Evolutionary conservation across 108 stramenopile species (phyloP), one percentile per base, ranked within the genome.

Genomic region (Chaetoceros tenuissimus): DNA sequence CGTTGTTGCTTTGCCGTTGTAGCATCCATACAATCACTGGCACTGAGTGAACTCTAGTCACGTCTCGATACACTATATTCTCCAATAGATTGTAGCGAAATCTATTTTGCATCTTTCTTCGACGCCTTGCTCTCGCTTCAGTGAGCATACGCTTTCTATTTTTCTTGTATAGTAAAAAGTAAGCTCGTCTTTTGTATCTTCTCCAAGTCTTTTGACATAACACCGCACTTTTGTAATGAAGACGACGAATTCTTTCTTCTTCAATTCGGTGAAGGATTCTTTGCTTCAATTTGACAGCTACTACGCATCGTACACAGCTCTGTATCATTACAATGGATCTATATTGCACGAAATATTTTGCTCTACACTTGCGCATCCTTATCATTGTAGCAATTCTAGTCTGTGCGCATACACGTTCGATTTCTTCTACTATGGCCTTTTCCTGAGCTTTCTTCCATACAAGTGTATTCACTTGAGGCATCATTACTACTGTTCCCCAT

Each of bases 401-500:
- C 26, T 69, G 66, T 28, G 73, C 77, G 49, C 69, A 78, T n/a
- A 67, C 69, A 19, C 73, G 53, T 56, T 21, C 44, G 20, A 55
- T 65, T 55, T 78, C 73, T n/a, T 31, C 29, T 23, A 58, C 17
- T 13, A 78, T 71, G n/a, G 77, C 77, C 69, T 74, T 71, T 28
- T 27, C 55, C 40, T 78, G 73, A 3, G 77, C 73, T 51, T 74
- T 72, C 30, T 47, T 66, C 77, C 77, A 78, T 56, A 74, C 63
- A 60, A 69, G 70, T 28, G 13, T 30, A 60, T 78, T 78, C 17
- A 78, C 73, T 59, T 71, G 59, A 1, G 73, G 66, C 23, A 78
- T 53, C 73, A 71, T 67, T 24, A 71, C 73, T 24, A 74, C 47
- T 44, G 62, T 69, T 31, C 49, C 49, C 77, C 69, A 78, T 10